Evolutionary conservation across 2,329 filamentous ascomycete genomes (phyloP).

Genomic region (Colletotrichum cereale): DNA sequence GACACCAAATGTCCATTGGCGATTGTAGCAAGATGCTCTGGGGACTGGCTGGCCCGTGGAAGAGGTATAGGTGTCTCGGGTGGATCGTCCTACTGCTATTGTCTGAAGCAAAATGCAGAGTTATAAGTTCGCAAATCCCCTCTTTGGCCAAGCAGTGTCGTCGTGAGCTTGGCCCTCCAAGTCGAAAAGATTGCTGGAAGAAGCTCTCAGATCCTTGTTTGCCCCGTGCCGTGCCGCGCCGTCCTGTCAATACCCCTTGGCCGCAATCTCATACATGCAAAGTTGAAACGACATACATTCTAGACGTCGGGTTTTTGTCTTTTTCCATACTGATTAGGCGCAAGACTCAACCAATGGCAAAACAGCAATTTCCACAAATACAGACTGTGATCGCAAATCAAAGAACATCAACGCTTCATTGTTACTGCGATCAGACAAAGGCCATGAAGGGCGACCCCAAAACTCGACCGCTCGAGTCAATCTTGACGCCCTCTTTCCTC

Average conservation of each 20-base stretch:
- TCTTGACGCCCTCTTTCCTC: slow-evolving; percentile 72
- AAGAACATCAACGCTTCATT: background rate
- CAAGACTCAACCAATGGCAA: background rate
- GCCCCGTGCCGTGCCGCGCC: background rate
- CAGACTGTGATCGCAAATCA: background rate
- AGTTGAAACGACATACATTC: background rate
- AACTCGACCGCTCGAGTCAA: slow-evolving; percentile 71
- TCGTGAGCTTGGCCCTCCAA: background rate
- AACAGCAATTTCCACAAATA: background rate
- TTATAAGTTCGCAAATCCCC: background rate
- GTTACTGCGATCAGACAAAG: slow-evolving; percentile 49
- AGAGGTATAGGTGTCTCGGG: background rate
- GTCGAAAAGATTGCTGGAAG: background rate
- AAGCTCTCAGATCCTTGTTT: background rate
- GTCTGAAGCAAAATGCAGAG: background rate
- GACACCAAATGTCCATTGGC: too few relatives aligned
- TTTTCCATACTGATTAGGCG: too few relatives aligned
- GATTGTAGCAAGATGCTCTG: background rate
- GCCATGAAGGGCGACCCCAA: slow-evolving; percentile 66
- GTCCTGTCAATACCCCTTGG: background rate
- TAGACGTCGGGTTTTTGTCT: background rate
- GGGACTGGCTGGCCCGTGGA: background rate
- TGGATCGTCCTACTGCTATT: background rate
- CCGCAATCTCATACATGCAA: background rate
- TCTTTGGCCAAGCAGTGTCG: background rate